Evolutionary conservation across 371 early-diverging fungal genomes (phyloP), one percentile per base, ranked within the genome.

Genomic region (Funneliformis caledonium): DNA sequence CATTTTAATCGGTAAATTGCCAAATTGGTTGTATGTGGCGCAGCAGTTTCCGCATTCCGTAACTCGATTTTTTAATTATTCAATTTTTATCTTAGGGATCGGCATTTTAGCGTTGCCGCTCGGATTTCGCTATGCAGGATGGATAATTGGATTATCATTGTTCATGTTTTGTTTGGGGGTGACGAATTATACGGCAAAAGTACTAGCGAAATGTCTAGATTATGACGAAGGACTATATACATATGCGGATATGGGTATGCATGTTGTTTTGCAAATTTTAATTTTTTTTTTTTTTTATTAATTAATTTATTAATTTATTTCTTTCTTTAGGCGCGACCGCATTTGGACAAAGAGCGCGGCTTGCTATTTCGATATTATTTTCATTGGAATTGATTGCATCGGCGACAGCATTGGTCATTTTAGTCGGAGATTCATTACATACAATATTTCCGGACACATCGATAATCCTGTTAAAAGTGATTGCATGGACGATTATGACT

Each of bases 351-450:
- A 80, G 82, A 42, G 93, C 91, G 5, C 85, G 92, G 52, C 81
- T 87, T 33, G 80, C 83, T 50, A 85, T 91, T 19, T 83, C 88
- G 4, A 47, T 84, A 1, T 76, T 95, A 33, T 93, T 93, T 84
- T 83, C 90, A 72, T 82, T 90, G 14, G 94, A 95, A 81, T 84
- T 95, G 43, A 83, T 91, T 42, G 90, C 92, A 16, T 88, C 91
- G 76, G 88, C 90, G 82, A 86, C 87, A 16, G 91, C 90, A 0
- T 78, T 89, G 60, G 80, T 90, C 9, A 89, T 91, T 70, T 81
- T 92, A 10, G 81, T 84, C 48, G 88, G 88, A n/a, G 92, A 91
- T 81, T 88, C 88, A 11, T 70, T 92, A 37, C 75, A 81, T 4
- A 87, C 88, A 1, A 48, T 92, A 12, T 84, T 83, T 45, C 88